A percentile compares a stretch with the other conserved stretches of the same genome.
Conservation (phyloP, 1,139 yeast genomes). For the Hanseniaspora gamundiae region DNA sequence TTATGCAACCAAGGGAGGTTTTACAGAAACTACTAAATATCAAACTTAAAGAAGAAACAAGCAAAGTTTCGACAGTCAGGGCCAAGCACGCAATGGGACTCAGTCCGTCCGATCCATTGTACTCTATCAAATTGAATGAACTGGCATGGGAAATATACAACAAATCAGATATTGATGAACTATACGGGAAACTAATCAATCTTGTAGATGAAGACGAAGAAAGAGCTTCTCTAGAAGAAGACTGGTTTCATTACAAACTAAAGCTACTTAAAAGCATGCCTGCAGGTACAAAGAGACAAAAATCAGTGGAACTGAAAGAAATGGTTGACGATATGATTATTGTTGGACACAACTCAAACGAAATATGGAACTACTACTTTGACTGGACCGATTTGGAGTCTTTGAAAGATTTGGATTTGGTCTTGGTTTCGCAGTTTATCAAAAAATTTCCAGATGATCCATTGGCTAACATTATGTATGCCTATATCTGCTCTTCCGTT, state of each 20-base stretch:
- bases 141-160: conserved; percentile 40
- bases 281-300: conserved; percentile 29
- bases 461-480: conserved; percentile 49
- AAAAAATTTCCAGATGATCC: conserved; percentile 49
- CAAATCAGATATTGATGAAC: conserved; percentile 37
- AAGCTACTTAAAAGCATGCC: conserved; percentile 40
- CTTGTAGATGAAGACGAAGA: conserved; percentile 48
- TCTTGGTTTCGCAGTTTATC: conserved; percentile 37
- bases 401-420: conserved; percentile 39
- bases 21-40: conserved; percentile 39
- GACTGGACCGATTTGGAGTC: conserved; percentile 59
- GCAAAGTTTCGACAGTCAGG: conserved; percentile 26
- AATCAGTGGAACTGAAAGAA: conserved; percentile 36
- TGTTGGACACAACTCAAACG: conserved; percentile 44
- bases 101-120: conserved; percentile 33
- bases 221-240: conserved; percentile 50
- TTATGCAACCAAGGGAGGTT: conserved; percentile 41
- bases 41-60: conserved; percentile 32
- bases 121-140: conserved; percentile 32
- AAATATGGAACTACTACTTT: conserved; percentile 66
- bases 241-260: conserved; percentile 44
- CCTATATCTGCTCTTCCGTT: conserved; percentile 46
- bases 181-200: conserved; percentile 48
- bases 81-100: conserved; percentile 33
- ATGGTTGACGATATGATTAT: conserved; percentile 65